These are phyloP conservation scores for Pyrus communis DNA, from an alignment of 306 rosid species.

Conservation along the genomic window DNA sequence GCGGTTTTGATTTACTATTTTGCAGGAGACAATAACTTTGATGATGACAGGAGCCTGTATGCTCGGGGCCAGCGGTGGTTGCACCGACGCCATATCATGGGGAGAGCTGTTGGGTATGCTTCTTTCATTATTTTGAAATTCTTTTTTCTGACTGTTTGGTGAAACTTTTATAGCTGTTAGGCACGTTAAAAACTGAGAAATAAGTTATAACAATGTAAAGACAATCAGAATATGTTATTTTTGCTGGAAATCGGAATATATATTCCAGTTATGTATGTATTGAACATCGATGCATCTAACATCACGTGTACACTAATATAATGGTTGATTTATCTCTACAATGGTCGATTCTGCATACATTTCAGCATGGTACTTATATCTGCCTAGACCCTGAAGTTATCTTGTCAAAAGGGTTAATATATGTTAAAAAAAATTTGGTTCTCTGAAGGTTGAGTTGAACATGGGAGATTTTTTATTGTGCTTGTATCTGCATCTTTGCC, in stretches of 20 bases:
- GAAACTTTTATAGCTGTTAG: neutral
- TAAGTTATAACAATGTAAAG: neutral
- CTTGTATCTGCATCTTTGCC: neutral
- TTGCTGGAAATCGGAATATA: too few species aligned
- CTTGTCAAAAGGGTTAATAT: neutral
- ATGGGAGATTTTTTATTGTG: neutral
- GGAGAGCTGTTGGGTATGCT: constrained; percentile 66
- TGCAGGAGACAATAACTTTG: constrained; percentile 54
- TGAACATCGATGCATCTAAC: neutral
- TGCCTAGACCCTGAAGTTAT: neutral
- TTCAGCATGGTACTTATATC: neutral
- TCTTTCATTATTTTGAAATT: neutral
- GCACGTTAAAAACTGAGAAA: neutral
- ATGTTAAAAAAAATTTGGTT: neutral
- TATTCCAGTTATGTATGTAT: too few species aligned
- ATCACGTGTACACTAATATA: neutral
- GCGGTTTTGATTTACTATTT: neutral
- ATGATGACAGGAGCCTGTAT: constrained; percentile 56
- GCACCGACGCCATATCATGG: constrained; percentile 57
- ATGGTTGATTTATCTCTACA: neutral
- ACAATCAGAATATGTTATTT: too few species aligned
- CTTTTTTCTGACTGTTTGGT: neutral
- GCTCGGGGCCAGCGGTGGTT: constrained; percentile 62
- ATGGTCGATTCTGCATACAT: neutral
- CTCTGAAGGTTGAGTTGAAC: neutral